Conservation (phyloP, 305 asterid genomes). For the Plantago rigida region DNA sequence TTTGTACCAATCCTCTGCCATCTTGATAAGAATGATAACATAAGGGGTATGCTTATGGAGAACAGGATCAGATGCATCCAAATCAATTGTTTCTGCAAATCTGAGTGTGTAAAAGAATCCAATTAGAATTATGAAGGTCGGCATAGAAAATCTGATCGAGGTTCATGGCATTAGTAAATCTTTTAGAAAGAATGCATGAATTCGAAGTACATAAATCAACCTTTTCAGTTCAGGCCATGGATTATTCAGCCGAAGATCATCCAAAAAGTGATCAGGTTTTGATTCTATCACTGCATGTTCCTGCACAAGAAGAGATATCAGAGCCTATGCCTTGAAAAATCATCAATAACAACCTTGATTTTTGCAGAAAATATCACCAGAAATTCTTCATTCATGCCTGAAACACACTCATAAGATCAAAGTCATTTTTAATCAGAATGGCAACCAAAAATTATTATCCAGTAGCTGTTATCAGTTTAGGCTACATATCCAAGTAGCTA, state of each 20-base stretch:
- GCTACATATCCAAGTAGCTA: constrained; percentile 17
- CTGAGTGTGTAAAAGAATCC: constrained; percentile 31
- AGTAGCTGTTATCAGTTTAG: constrained; percentile 7
- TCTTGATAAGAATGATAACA: constrained; percentile 71
- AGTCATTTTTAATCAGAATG: neutral
- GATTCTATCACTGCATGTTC: constrained; percentile 90
- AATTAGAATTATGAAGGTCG: constrained; percentile 24
- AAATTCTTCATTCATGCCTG: constrained; percentile 8
- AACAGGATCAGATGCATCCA: constrained; percentile 62
- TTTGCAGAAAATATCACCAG: constrained; percentile 7
- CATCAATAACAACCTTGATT: constrained; percentile 4
- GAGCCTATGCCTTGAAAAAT: constrained; percentile 6
- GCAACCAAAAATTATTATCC: constrained; percentile 17
- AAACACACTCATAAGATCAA: constrained; percentile 4
- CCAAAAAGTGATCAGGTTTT: constrained; percentile 91
- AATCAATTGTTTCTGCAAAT: constrained; percentile 68
- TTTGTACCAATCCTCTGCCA: constrained; percentile 69
- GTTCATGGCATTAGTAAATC: neutral
- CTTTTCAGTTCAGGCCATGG: constrained; percentile 91
- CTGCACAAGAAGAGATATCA: constrained; percentile 36
- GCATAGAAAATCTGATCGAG: neutral
- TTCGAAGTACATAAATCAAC: constrained; percentile 27
- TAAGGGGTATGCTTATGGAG: constrained; percentile 82
- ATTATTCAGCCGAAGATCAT: constrained; percentile 78
- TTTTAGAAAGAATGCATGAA: neutral